phyloP scores from a whole-genome alignment of 2,329 filamentous ascomycete species.

The Alternaria hordeiaustralica region DNA sequence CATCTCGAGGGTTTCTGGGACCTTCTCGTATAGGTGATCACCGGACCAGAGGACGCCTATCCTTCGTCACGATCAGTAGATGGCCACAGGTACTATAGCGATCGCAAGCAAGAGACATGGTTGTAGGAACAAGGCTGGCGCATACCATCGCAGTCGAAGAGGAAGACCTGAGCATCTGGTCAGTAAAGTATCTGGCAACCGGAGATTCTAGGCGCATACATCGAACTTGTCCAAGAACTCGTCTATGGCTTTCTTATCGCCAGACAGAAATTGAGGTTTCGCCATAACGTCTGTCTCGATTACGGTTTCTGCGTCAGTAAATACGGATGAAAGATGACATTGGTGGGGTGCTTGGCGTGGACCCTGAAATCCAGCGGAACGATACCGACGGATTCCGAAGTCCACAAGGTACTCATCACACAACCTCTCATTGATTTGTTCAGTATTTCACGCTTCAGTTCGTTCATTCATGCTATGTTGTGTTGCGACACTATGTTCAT shows the following conservation, averaged over 20 bases:
- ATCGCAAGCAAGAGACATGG: neutral
- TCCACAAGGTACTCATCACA: neutral
- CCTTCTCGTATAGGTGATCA: constrained; percentile 83
- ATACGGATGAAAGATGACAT: constrained; percentile 11
- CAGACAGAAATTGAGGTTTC: constrained; percentile 70
- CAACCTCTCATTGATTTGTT: neutral
- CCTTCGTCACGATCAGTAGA: constrained; percentile 52
- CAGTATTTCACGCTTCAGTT: neutral
- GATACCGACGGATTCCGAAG: constrained; percentile 9
- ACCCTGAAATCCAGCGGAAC: constrained; percentile 21
- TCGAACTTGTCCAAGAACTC: constrained; percentile 91
- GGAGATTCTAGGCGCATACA: constrained; percentile 62
- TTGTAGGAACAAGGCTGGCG: constrained; percentile 15
- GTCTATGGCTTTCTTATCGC: constrained; percentile 76
- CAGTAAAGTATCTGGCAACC: constrained; percentile 14
- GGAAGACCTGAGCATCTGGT: constrained; percentile 71
- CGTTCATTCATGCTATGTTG: constrained; percentile 1
- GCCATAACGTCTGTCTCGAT: constrained; percentile 26
- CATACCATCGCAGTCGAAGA: constrained; percentile 96
- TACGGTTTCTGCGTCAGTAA: neutral
- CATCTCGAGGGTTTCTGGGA: constrained; percentile 83
- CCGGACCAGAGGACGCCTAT: constrained; percentile 96
- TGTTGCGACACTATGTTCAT: neutral
- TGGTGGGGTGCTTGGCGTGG: constrained; percentile 41
- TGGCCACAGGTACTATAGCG: neutral